Evolutionary conservation across 1,139 yeast species (phyloP), one percentile per base, ranked within the genome.

Genomic region (Zygoascus meyerae): DNA sequence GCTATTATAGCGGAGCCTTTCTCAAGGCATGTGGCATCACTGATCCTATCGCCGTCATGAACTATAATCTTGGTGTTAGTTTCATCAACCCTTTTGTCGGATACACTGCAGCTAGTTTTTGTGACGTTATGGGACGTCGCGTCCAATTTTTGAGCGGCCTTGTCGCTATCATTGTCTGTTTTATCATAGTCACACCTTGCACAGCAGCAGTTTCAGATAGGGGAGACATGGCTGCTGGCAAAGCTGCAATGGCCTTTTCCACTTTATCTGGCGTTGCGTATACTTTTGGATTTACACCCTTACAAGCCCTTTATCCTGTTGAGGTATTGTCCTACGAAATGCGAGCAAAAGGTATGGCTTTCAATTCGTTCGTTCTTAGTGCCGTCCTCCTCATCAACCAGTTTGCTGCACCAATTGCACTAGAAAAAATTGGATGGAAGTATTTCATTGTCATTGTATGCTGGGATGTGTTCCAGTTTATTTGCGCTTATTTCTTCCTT

Each of bases 331-430:
- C 73, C 15, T 70, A 61, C 59, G 62, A 66, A 15, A 52, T 59
- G 43, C 56, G 70, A 55, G 62, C 66, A 40, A 68, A 65, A 52
- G 72, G 68, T 39, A 44, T 46, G 44, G 56, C 55, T 21, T 31
- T 55, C 51, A 38, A 56, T 46, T 44, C 45, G 67, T 67, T 48
- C 15, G 54, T 46, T n/a, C 44, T 32, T 5, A 45, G 40, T 35
- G 42, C 55, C 29, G 63, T 46, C 14, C 45, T 51, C 3, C 39
- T 52, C n/a, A 44, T 67, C 61, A 73, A 70, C 49, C 70, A 78
- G 43, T 78, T 73, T 58, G 79, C 76, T 39, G 75, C 75, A 53
- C 77, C 83, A 4, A 69, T 78, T 54, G 83, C 82, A 31, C 70
- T 79, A 77, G 75, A 71, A 50, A 73, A 74, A 31, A 76, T 79